phyloP scores from a whole-genome alignment of 208 protist species.

The Trypanosomatidae sp. region DNA sequence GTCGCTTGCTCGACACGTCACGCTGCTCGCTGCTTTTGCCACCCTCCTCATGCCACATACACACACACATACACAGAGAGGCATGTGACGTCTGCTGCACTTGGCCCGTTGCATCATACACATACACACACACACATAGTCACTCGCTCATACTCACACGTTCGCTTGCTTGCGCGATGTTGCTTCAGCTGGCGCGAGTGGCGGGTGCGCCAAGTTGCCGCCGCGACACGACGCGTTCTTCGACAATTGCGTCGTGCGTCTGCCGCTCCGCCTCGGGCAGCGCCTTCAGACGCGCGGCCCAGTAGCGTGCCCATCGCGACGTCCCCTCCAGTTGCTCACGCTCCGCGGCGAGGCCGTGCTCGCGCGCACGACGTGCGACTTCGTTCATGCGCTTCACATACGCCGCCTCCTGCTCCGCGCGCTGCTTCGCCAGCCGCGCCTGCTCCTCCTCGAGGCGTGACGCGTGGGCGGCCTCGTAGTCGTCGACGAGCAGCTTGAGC shows the following conservation, averaged over 20 bases:
- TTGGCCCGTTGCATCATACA: not conserved
- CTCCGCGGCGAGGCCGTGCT: slow-evolving; percentile 27
- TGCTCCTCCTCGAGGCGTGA: slow-evolving; percentile 22
- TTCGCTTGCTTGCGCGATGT: too few species aligned
- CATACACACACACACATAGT: not conserved
- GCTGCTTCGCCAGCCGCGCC: slow-evolving; percentile 17
- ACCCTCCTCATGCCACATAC: not conserved
- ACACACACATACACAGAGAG: too few species aligned
- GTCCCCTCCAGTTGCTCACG: slow-evolving; percentile 41
- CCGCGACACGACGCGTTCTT: slow-evolving; percentile 48
- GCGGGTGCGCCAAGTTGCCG: too few species aligned
- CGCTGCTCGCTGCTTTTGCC: too few species aligned
- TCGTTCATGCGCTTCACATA: slow-evolving; percentile 71
- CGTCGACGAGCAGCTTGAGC: slow-evolving; percentile 37
- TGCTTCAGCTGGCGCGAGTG: too few species aligned
- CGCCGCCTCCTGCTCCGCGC: slow-evolving; percentile 44
- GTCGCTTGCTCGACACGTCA: too few species aligned
- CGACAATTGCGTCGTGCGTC: slow-evolving; percentile 57
- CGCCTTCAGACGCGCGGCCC: slow-evolving; percentile 42
- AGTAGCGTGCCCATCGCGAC: slow-evolving; percentile 58
- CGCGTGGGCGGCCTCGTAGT: slow-evolving; percentile 42
- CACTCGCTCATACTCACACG: not conserved
- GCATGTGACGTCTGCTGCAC: not conserved
- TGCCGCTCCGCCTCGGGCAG: slow-evolving; percentile 51
- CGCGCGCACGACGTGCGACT: slow-evolving; percentile 25